Evolutionary conservation across 805 yeast species (phyloP).

Genomic region (Yarrowia sp.): DNA sequence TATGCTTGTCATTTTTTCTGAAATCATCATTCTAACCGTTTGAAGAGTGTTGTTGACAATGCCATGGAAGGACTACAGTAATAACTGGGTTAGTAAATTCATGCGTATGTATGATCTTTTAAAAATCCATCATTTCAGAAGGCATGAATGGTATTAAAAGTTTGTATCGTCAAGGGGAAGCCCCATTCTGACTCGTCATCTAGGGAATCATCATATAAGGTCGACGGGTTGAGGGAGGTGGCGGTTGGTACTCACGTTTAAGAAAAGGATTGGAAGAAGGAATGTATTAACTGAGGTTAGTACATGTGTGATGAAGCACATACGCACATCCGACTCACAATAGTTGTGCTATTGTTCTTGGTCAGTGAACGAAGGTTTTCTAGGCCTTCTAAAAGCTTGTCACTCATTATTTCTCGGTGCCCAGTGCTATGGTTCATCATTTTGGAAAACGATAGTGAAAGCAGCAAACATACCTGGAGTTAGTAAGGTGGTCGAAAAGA

Average conservation of each 20-base stretch:
- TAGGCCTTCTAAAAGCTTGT: constrained; percentile 94
- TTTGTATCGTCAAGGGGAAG: constrained; percentile 86
- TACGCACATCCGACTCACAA: neutral
- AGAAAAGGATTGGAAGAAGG: neutral
- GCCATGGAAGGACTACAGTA: neutral
- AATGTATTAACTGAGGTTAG: constrained; percentile 18
- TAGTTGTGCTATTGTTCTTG: neutral
- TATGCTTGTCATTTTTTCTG: constrained; percentile 90
- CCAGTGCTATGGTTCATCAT: constrained; percentile 98
- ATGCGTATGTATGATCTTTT: neutral
- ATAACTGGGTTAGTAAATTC: constrained; percentile 5
- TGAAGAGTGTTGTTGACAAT: neutral
- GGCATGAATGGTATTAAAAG: constrained; percentile 92
- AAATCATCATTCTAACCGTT: constrained; percentile 62
- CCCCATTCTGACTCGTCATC: constrained; percentile 99
- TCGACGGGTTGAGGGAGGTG: neutral
- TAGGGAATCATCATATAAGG: constrained; percentile 42
- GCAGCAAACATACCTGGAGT: constrained; percentile 27
- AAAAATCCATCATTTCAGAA: constrained; percentile 49
- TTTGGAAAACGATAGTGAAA: constrained; percentile 30
- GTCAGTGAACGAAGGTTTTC: constrained; percentile 94
- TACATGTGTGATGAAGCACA: neutral
- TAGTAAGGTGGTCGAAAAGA: neutral
- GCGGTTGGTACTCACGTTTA: neutral
- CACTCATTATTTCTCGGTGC: constrained; percentile 95